These are phyloP conservation scores for Arthrobotrys sinensis DNA, from an alignment of 2,329 filamentous ascomycete species.

Conservation along the genomic window DNA sequence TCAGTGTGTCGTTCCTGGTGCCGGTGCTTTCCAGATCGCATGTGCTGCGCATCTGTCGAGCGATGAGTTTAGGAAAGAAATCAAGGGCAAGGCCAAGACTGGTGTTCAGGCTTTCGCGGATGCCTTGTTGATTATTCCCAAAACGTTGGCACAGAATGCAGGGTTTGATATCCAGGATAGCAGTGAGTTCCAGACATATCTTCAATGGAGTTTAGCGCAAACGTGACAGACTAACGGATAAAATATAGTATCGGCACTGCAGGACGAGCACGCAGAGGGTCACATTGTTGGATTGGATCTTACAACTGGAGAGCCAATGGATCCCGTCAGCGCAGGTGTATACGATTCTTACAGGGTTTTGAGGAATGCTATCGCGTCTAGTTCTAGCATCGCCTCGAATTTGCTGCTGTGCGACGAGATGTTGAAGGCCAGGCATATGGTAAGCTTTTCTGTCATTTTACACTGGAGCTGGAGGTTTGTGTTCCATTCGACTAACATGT, in stretches of 20 bases:
- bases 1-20: slow-evolving; percentile 92
- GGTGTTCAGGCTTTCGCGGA: slow-evolving; percentile 96
- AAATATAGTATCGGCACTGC: slow-evolving; percentile 80
- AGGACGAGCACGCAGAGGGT: slow-evolving; percentile 87
- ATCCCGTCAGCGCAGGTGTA: slow-evolving; percentile 90
- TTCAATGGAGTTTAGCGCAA: slow-evolving; percentile 30
- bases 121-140: slow-evolving; percentile 93
- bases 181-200: slow-evolving; percentile 73
- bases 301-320: slow-evolving; percentile 91
- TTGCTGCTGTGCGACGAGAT: slow-evolving; percentile 95
- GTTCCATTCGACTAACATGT: slow-evolving; percentile 10
- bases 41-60: slow-evolving; percentile 89
- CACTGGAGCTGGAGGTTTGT: neutral
- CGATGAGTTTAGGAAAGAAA: slow-evolving; percentile 86
- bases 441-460: slow-evolving; percentile 32
- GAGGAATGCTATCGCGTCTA: slow-evolving; percentile 92
- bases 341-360: slow-evolving; percentile 97
- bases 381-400: slow-evolving; percentile 95
- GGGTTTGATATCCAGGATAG: slow-evolving; percentile 98
- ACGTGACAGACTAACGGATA: slow-evolving; percentile 55
- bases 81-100: slow-evolving; percentile 98
- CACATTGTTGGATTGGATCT: slow-evolving; percentile 90
- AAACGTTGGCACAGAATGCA: slow-evolving; percentile 95
- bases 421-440: slow-evolving; percentile 98
- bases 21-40: slow-evolving; percentile 94